These are phyloP conservation scores for Penicillium sp. DNA, from an alignment of 2,329 filamentous ascomycete species.

Conservation along the genomic window DNA sequence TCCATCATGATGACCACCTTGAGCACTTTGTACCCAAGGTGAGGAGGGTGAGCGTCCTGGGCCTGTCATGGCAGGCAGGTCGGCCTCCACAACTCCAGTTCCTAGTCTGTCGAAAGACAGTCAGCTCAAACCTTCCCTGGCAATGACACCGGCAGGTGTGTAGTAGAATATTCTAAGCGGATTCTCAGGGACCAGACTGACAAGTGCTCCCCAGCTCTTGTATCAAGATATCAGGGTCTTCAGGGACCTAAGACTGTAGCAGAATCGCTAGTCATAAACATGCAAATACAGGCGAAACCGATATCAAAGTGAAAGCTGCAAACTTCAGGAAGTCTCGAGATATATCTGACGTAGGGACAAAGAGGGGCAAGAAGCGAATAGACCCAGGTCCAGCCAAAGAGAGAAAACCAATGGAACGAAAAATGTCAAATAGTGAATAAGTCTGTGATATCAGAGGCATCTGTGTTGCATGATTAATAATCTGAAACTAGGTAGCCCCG, in stretches of 20 bases:
- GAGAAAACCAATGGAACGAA: slow-evolving; percentile 1
- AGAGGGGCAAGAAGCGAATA: slow-evolving; percentile 18
- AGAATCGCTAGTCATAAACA: neutral
- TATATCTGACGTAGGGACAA: slow-evolving; percentile 4
- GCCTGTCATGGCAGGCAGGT: slow-evolving; percentile 33
- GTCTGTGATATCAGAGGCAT: slow-evolving; percentile 15
- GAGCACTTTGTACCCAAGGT: slow-evolving; percentile 31
- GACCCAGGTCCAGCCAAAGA: slow-evolving; percentile 18
- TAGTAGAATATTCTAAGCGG: neutral
- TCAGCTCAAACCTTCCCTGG: neutral
- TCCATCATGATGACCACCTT: slow-evolving; percentile 19
- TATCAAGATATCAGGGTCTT: neutral
- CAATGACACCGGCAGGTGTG: neutral
- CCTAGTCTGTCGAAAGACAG: neutral
- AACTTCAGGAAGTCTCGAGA: neutral
- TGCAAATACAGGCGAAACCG: neutral
- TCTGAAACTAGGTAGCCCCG: neutral
- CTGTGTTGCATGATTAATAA: slow-evolving; percentile 23
- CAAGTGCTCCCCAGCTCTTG: neutral
- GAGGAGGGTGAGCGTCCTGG: slow-evolving; percentile 34
- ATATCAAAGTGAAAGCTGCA: neutral
- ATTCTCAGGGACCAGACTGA: neutral
- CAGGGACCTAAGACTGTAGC: neutral
- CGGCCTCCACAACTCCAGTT: slow-evolving; percentile 14
- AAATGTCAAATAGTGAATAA: slow-evolving; percentile 2